phyloP scores from a whole-genome alignment of 2,329 filamentous ascomycete genomes.

The Chaetomiaceae sp. region DNA sequence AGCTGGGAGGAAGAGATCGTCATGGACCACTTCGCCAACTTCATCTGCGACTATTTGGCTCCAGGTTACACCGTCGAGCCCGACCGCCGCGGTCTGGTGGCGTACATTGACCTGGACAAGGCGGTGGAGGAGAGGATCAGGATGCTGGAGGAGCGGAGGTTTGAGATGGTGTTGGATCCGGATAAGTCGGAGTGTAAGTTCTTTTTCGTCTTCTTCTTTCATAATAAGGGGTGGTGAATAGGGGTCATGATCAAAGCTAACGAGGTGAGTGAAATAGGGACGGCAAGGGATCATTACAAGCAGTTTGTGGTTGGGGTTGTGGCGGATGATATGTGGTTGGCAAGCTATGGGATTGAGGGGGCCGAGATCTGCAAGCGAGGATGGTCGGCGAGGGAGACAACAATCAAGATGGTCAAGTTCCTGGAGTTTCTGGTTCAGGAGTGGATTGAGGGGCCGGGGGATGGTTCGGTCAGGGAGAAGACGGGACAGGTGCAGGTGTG shows the following conservation, averaged over 20 bases:
- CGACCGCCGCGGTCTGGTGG: conserved; percentile 1
- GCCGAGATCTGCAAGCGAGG: not conserved
- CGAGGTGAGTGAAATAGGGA: not conserved
- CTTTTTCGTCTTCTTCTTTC: not conserved
- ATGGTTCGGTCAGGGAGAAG: not conserved
- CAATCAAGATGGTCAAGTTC: conserved; percentile 11
- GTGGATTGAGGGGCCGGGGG: conserved; percentile 10
- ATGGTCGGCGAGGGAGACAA: conserved; percentile 7
- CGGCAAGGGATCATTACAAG: conserved; percentile 15
- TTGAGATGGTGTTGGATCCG: conserved; percentile 8
- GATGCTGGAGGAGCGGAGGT: conserved; percentile 5
- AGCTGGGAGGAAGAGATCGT: conserved; percentile 15
- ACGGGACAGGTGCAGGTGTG: not conserved
- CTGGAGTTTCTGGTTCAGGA: conserved; percentile 12
- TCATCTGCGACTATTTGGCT: conserved; percentile 17
- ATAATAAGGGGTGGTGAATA: too few relatives aligned
- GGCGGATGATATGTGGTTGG: conserved; percentile 15
- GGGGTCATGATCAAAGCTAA: too few relatives aligned
- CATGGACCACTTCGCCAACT: conserved; percentile 15
- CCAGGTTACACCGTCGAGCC: conserved; percentile 11
- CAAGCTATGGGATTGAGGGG: not conserved
- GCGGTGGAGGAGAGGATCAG: conserved; percentile 5
- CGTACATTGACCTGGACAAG: conserved; percentile 10
- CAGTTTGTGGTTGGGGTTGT: conserved; percentile 15
- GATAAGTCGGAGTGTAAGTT: conserved; percentile 17